phyloP scores from a whole-genome alignment of 169 alveolate genomes.

The Plasmodium adleri region DNA sequence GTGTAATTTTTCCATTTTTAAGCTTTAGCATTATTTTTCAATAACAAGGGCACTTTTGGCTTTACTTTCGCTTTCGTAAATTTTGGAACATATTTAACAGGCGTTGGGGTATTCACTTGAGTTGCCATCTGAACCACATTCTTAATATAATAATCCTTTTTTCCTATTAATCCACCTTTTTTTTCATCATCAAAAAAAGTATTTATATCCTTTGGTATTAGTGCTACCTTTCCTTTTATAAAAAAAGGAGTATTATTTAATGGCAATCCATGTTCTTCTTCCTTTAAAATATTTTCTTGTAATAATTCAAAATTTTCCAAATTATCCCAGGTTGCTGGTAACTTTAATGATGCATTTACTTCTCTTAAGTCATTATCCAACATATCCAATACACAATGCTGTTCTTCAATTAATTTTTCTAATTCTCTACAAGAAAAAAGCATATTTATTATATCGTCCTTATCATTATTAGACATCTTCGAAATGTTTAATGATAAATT shows the following conservation, averaged over 20 bases:
- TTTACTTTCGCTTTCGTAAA: slow-evolving; percentile 37
- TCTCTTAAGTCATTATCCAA: slow-evolving; percentile 87
- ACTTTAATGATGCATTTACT: slow-evolving; percentile 83
- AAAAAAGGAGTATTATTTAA: slow-evolving; percentile 58
- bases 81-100: slow-evolving; percentile 33
- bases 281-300: slow-evolving; percentile 36
- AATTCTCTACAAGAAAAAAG: slow-evolving; percentile 87
- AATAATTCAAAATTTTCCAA: slow-evolving; percentile 43
- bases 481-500: slow-evolving; percentile 37
- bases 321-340: slow-evolving; percentile 82
- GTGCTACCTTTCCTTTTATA: slow-evolving; percentile 53
- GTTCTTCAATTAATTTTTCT: slow-evolving; percentile 88
- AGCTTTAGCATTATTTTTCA: neutral
- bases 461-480: slow-evolving; percentile 69
- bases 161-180: neutral
- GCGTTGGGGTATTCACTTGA: neutral
- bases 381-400: slow-evolving; percentile 87
- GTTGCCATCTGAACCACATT: neutral
- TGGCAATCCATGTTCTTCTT: slow-evolving; percentile 5
- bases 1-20: neutral
- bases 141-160: neutral
- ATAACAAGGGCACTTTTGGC: slow-evolving; percentile 28
- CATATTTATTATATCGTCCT: slow-evolving; percentile 84
- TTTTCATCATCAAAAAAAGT: slow-evolving; percentile 27
- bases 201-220: slow-evolving; percentile 39